These are phyloP conservation scores for Ailanthus altissimus DNA, from an alignment of 345 rosid species.

Conservation along the genomic window DNA sequence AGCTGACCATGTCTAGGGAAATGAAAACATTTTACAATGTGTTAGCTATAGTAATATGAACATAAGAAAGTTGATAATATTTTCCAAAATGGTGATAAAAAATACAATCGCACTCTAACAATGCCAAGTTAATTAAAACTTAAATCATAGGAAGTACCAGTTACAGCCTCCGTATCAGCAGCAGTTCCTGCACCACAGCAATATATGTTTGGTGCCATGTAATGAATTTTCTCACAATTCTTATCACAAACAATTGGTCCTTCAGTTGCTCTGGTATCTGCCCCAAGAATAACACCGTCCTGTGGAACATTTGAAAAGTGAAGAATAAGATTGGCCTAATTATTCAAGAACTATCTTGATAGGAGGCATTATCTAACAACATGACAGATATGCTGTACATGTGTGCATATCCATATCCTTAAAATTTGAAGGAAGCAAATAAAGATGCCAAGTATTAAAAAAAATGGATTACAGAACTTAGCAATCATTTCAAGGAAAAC, in stretches of 20 bases:
- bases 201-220: slow-evolving; percentile 96
- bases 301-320: slow-evolving; percentile 22
- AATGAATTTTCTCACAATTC: slow-evolving; percentile 97
- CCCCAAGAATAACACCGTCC: slow-evolving; percentile 97
- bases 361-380: background rate
- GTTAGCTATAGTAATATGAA: slow-evolving; percentile 13
- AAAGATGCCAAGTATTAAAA: background rate
- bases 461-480: background rate
- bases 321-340: slow-evolving; percentile 12
- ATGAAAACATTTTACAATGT: slow-evolving; percentile 5
- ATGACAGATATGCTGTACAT: background rate
- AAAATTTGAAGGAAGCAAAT: slow-evolving; percentile 3
- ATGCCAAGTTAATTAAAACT: slow-evolving; percentile 9
- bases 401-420: background rate
- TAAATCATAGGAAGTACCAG: slow-evolving; percentile 50
- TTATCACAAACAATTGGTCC: slow-evolving; percentile 98
- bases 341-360: background rate
- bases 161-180: slow-evolving; percentile 98
- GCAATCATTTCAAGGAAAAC: background rate
- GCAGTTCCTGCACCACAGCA: slow-evolving; percentile 99
- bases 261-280: slow-evolving; percentile 89
- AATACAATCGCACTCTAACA: slow-evolving; percentile 5
- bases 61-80: background rate
- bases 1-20: slow-evolving; percentile 75
- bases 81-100: background rate